These are phyloP conservation scores for Curvularia sp. DNA, from an alignment of 2,329 filamentous ascomycete genomes.

Conservation along the genomic window DNA sequence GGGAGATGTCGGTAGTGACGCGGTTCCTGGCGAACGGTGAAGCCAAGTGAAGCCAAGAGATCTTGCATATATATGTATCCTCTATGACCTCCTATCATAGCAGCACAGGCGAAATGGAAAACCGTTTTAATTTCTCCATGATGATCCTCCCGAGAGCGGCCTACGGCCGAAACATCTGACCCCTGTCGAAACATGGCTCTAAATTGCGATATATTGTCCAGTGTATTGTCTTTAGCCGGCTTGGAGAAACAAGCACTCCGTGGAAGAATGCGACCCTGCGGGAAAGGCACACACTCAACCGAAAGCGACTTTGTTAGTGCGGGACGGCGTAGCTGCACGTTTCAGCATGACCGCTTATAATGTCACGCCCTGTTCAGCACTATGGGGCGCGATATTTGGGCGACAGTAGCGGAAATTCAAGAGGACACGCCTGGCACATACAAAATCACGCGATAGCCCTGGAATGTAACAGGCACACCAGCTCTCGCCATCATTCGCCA, in stretches of 20 bases:
- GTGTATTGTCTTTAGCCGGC: constrained; percentile 20
- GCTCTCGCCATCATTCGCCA: constrained; percentile 14
- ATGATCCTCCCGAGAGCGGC: constrained; percentile 14
- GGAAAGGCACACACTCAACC: constrained; percentile 11
- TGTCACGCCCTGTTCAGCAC: not conserved
- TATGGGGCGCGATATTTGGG: constrained; percentile 17
- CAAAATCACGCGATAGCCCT: constrained; percentile 15
- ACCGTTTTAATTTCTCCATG: constrained; percentile 13
- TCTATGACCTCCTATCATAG: constrained; percentile 1
- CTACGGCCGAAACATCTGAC: constrained; percentile 21
- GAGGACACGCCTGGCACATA: constrained; percentile 12
- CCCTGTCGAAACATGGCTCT: constrained; percentile 20
- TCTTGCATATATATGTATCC: not conserved
- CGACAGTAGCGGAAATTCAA: constrained; percentile 15
- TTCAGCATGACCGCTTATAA: constrained; percentile 22
- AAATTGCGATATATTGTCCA: constrained; percentile 25
- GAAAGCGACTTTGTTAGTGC: constrained; percentile 12
- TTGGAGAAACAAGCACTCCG: constrained; percentile 10
- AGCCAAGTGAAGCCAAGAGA: constrained; percentile 7
- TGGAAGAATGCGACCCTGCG: constrained; percentile 11
- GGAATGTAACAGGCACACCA: not conserved
- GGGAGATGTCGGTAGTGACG: constrained; percentile 6
- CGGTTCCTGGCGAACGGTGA: constrained; percentile 8
- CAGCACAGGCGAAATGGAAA: constrained; percentile 7
- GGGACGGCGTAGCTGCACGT: constrained; percentile 16